Percentiles rank a stretch among this genome's conserved stretches.
Conservation (phyloP, 345 rosid genomes). For the Linum lewisii region DNA sequence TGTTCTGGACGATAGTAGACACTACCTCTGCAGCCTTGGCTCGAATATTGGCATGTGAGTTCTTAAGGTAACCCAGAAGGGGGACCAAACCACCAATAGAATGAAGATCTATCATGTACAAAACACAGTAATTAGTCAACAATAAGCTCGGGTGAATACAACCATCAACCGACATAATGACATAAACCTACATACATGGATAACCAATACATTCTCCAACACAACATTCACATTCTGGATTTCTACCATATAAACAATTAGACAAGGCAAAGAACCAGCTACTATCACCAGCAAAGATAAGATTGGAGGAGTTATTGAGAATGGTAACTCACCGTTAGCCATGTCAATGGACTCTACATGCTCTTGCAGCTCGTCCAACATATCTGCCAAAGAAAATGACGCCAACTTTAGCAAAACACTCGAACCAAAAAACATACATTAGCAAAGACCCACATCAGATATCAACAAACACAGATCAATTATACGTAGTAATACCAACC, state of each 20-base stretch:
- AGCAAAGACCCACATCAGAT: background rate
- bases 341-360: conserved; percentile 52
- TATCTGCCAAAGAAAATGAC: conserved; percentile 25
- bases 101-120: conserved; percentile 52
- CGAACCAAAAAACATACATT: background rate
- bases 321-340: conserved; percentile 37
- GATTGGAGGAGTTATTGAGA: background rate
- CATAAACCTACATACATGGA: too few relatives aligned
- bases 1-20: conserved; percentile 83
- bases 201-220: background rate
- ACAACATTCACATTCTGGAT: background rate
- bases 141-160: too few relatives aligned
- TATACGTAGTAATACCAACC: conserved; percentile 27
- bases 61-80: conserved; percentile 69
- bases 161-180: too few relatives aligned
- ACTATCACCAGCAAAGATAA: background rate
- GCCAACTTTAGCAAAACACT: background rate
- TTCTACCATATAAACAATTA: background rate
- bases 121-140: background rate
- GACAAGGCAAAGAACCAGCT: background rate
- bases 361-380: conserved; percentile 68
- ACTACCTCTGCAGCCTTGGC: conserved; percentile 92
- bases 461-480: background rate
- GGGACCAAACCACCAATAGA: conserved; percentile 86
- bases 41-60: conserved; percentile 58